phyloP scores from a whole-genome alignment of 805 yeast species.

The Saccharomycodes ludwigii region DNA sequence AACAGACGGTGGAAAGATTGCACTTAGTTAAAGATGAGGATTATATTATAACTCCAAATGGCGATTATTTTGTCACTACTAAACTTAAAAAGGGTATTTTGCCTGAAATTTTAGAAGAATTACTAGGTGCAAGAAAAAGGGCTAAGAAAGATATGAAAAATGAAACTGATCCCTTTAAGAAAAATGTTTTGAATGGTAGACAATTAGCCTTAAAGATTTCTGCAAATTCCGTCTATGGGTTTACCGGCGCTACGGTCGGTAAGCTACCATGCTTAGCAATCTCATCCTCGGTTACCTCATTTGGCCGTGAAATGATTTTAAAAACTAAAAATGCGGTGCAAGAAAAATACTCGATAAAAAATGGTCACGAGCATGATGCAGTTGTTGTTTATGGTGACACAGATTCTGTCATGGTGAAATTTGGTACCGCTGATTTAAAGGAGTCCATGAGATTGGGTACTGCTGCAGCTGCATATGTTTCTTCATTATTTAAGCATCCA shows the following conservation, averaged over 20 bases:
- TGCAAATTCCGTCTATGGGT: constrained; percentile 97
- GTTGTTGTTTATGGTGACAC: constrained; percentile 96
- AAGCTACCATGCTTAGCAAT: constrained; percentile 93
- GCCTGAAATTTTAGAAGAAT: constrained; percentile 84
- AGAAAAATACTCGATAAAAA: constrained; percentile 60
- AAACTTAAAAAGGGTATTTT: constrained; percentile 67
- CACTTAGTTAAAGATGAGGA: constrained; percentile 58
- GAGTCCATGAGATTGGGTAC: constrained; percentile 87
- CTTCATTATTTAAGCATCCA: constrained; percentile 67
- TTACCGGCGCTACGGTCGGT: constrained; percentile 98
- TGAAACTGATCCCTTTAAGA: constrained; percentile 88
- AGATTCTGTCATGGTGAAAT: constrained; percentile 97
- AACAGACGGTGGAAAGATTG: constrained; percentile 53
- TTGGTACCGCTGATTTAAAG: constrained; percentile 69
- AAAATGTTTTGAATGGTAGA: constrained; percentile 91
- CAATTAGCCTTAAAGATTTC: constrained; percentile 93
- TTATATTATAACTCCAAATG: constrained; percentile 80
- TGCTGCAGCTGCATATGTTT: constrained; percentile 86
- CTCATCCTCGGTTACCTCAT: constrained; percentile 90
- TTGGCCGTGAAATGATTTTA: constrained; percentile 96
- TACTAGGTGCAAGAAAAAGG: constrained; percentile 80
- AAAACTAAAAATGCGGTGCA: constrained; percentile 79
- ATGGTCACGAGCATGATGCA: constrained; percentile 78
- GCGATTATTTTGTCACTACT: constrained; percentile 75
- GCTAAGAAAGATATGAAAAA: constrained; percentile 85